phyloP scores from a whole-genome alignment of 805 yeast genomes.

The Myxozyma lipomycoides region DNA sequence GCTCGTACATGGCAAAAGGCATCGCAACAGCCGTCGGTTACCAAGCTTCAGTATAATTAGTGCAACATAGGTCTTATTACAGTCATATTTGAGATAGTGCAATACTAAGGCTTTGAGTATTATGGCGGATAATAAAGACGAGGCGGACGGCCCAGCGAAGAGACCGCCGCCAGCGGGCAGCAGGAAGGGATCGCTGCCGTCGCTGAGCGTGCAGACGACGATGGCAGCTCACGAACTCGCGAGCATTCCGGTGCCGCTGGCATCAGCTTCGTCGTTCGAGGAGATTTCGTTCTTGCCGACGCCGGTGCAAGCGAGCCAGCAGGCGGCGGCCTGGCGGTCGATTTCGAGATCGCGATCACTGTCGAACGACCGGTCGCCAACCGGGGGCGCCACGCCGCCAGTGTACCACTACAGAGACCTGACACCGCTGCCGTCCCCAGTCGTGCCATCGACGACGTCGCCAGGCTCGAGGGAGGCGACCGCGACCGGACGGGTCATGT shows the following conservation, averaged over 20 bases:
- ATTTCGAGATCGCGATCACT: slow-evolving; percentile 19
- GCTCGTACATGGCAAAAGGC: too few species aligned
- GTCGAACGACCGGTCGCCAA: slow-evolving; percentile 23
- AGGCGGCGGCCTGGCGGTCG: slow-evolving; percentile 1
- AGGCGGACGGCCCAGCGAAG: too few species aligned
- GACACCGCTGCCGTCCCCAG: slow-evolving; percentile 31
- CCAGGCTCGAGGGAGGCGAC: slow-evolving; percentile 12
- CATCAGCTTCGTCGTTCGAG: background rate
- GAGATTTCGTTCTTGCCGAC: background rate
- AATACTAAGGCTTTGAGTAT: too few species aligned
- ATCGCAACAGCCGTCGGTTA: too few species aligned
- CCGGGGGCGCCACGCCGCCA: background rate
- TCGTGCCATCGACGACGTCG: slow-evolving; percentile 21
- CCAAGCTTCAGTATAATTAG: too few species aligned
- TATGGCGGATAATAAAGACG: too few species aligned
- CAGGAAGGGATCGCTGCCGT: slow-evolving; percentile 1
- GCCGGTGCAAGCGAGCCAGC: slow-evolving; percentile 1
- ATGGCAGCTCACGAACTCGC: background rate
- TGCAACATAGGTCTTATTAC: too few species aligned
- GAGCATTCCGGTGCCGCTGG: slow-evolving; percentile 6
- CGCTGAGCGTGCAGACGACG: slow-evolving; percentile 6
- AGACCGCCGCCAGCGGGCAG: too few species aligned
- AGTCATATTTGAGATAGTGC: too few species aligned
- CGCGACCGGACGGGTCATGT: slow-evolving; percentile 4
- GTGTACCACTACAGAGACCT: slow-evolving; percentile 24